Conservation (phyloP, 2,329 filamentous ascomycete genomes). For the Pestalotiopsis sp. region DNA sequence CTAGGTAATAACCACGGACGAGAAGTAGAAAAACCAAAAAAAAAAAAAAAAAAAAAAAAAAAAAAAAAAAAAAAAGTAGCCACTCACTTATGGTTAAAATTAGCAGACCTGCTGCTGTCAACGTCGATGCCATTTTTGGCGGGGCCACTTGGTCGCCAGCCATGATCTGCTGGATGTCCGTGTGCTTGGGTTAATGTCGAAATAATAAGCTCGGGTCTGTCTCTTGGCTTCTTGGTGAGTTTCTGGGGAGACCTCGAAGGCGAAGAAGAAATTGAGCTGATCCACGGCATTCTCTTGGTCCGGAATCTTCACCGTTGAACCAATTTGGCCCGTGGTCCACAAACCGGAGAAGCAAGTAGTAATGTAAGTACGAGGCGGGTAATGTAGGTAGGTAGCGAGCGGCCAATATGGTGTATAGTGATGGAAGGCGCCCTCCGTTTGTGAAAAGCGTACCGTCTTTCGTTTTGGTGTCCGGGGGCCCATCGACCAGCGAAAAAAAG, state of each 20-base stretch:
- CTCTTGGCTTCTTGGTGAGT: background rate
- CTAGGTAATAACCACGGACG: background rate
- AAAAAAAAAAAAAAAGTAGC: background rate
- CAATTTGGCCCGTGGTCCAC: background rate
- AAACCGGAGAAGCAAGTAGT: background rate
- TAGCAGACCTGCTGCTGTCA: background rate
- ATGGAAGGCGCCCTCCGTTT: background rate
- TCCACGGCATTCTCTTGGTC: background rate
- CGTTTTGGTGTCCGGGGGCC: background rate
- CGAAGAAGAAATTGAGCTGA: background rate
- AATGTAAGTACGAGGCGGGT: background rate
- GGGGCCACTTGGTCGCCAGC: background rate
- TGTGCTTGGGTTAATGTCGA: too few relatives aligned
- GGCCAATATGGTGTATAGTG: too few relatives aligned
- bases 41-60: background rate
- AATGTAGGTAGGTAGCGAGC: background rate
- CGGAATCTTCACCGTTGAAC: background rate
- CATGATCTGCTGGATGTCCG: background rate
- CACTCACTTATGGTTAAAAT: background rate
- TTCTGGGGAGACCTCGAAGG: background rate
- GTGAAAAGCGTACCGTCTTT: background rate
- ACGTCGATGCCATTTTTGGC: background rate
- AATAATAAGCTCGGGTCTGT: background rate
- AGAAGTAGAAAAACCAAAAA: background rate
- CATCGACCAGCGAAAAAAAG: background rate